A percentile compares a stretch with the other conserved stretches of the same genome.
Evolutionary conservation across 345 rosid species (phyloP).

Genomic region (Pistacia integerrima): DNA sequence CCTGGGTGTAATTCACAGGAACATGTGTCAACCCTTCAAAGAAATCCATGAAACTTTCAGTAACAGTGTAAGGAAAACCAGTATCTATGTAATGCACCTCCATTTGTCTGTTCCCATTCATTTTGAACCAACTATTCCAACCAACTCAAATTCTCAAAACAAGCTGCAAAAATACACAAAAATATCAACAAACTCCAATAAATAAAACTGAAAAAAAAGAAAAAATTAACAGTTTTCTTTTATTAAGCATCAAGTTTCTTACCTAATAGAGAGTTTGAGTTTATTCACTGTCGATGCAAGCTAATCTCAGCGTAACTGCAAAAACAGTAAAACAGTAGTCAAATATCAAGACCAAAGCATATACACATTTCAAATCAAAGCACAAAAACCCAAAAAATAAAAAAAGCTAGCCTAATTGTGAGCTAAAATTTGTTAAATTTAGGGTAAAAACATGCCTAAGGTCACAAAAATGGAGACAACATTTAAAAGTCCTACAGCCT

Average conservation of each 20-base stretch:
- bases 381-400: neutral
- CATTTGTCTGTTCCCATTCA: conserved; percentile 56
- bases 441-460: neutral
- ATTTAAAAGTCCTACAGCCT: neutral
- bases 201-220: neutral
- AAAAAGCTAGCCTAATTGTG: neutral
- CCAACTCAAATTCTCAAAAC: conserved; percentile 14
- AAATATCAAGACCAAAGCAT: neutral
- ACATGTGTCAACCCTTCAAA: conserved; percentile 50
- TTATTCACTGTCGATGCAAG: conserved; percentile 8
- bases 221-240: no score
- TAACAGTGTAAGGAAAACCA: conserved; percentile 55
- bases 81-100: conserved; percentile 56
- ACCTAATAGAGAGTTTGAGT: neutral
- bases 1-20: conserved; percentile 39
- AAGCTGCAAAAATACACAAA: conserved; percentile 31
- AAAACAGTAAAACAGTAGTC: neutral
- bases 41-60: conserved; percentile 66
- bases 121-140: conserved; percentile 17
- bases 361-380: neutral
- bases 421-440: neutral
- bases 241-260: neutral
- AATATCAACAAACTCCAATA: neutral
- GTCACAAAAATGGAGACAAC: conserved; percentile 7
- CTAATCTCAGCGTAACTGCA: conserved; percentile 15